Percentiles rank a stretch among this genome's conserved stretches.
These are phyloP conservation scores for Aureobasidium subglaciale DNA, from an alignment of 2,329 filamentous ascomycete genomes.

Conservation along the genomic window DNA sequence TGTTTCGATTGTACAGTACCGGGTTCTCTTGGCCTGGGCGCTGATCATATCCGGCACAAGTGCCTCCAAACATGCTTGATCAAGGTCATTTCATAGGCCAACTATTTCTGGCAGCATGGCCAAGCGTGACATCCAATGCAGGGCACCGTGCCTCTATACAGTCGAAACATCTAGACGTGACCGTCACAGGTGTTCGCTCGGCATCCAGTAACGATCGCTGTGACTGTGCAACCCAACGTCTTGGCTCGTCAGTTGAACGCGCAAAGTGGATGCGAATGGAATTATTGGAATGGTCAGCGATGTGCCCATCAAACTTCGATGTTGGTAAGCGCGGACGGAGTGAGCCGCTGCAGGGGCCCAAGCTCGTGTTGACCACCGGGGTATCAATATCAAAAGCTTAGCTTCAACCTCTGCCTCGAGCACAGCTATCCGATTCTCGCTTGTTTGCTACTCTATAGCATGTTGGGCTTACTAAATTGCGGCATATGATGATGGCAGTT, in stretches of 20 bases:
- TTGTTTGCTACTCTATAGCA: neutral
- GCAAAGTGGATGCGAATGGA: neutral
- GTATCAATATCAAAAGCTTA: conserved; percentile 6
- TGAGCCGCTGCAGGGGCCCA: neutral
- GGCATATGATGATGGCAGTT: neutral
- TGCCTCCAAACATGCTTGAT: neutral
- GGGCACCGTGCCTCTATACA: neutral
- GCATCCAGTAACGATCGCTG: neutral
- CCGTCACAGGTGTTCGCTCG: neutral
- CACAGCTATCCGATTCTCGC: neutral
- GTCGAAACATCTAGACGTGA: neutral
- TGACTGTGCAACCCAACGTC: conserved; percentile 7
- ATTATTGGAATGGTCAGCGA: neutral
- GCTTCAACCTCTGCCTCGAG: neutral
- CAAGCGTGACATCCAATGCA: conserved; percentile 3
- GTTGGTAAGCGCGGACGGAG: conserved; percentile 8
- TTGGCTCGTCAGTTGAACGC: neutral
- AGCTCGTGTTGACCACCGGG: neutral
- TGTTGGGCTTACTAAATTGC: neutral
- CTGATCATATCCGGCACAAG: neutral
- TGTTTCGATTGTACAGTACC: conserved; percentile 6
- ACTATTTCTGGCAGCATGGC: neutral
- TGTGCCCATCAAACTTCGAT: conserved; percentile 11
- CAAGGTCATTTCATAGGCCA: neutral
- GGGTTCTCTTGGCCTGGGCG: neutral